phyloP scores from a whole-genome alignment of 495 filamentous ascomycete species.

The Echria macrotheca region DNA sequence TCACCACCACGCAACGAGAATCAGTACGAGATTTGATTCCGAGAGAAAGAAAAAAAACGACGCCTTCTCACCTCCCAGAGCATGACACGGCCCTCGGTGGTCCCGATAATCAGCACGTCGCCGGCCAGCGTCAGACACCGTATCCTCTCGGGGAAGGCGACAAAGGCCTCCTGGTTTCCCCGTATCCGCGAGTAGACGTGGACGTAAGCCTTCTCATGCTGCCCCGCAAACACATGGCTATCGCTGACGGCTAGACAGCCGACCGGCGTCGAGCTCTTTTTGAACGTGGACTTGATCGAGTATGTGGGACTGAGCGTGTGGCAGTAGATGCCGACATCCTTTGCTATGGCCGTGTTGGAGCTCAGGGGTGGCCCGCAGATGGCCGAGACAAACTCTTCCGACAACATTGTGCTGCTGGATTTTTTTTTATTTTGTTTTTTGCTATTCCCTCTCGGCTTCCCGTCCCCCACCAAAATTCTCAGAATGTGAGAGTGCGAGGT shows the following conservation, averaged over 20 bases:
- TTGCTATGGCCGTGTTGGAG: conserved; percentile 58
- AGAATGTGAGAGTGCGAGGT: too few relatives aligned
- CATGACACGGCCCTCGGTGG: conserved; percentile 76
- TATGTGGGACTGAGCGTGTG: conserved; percentile 74
- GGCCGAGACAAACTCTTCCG: conserved; percentile 74
- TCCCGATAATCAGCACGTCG: conserved; percentile 77
- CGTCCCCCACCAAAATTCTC: too few relatives aligned
- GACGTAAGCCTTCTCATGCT: conserved; percentile 82
- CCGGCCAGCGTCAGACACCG: conserved; percentile 59
- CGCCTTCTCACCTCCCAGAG: conserved; percentile 74
- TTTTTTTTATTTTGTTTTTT: conserved; percentile 9
- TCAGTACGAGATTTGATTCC: not conserved
- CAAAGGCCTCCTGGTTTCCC: conserved; percentile 77
- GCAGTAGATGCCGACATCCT: conserved; percentile 78
- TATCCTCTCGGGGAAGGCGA: conserved; percentile 82
- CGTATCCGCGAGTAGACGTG: conserved; percentile 83
- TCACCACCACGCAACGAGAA: not conserved
- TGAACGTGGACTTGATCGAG: conserved; percentile 69
- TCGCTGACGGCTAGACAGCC: conserved; percentile 77
- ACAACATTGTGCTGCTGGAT: too few relatives aligned
- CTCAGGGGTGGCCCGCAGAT: conserved; percentile 59
- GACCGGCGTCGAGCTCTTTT: conserved; percentile 77
- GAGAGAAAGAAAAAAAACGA: not conserved
- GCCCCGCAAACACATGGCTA: conserved; percentile 84
- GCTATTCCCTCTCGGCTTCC: too few relatives aligned